Base-by-base conservation (phyloP, 768 basidiomycete genomes). In the Mycena filopes region DNA sequence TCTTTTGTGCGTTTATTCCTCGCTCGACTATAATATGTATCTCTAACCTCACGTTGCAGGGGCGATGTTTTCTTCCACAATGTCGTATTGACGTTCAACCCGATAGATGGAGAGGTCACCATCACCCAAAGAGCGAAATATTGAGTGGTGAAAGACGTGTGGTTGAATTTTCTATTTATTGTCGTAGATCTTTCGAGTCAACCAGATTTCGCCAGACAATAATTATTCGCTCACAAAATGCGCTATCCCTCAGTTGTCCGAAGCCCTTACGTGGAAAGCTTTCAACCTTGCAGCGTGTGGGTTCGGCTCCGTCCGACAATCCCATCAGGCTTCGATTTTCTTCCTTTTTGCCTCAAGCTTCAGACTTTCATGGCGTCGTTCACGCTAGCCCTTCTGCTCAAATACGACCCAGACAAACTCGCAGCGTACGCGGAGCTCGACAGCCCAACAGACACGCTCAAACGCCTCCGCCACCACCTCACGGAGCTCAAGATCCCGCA, bases 51-150 rank as follows among this genome's bases (percentile, higher is more conserved):
- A 48, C 16, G 25, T 16, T 25, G 15, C 55, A 72, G 71, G n/a
- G 71, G 71, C 12, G 70, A 71, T 55, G 58, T 59, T 18, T 72
- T 72, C 63, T 49, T 72, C 20, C 70, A 66, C 65, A 72, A 72
- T 40, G 70, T 72, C 28, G 71, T 72, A 31, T 15, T 58, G 25
- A 71, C 67, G 31, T 71, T 72, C 60, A 64, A 72, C 55, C 55
- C 55, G 20, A 36, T 57, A 33, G 55, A 45, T 6, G 28, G 28
- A 31, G 43, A 57, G 11, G 29, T 57, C 43, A 57, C 55, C 15
- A 3, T 57, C 7, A 57, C 55, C 15, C 55, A 57, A 33, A 36
- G 36, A 36, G 36, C 36, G 15, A 36, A 36, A 9, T 36, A 36
- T 15, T 36, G 36, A 36, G 36, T 11, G 36, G 36, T 36, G 36